A percentile compares a stretch with the other conserved stretches of the same genome.
Conservation (phyloP, 805 yeast genomes). For the Barnettozyma wickerhamii region DNA sequence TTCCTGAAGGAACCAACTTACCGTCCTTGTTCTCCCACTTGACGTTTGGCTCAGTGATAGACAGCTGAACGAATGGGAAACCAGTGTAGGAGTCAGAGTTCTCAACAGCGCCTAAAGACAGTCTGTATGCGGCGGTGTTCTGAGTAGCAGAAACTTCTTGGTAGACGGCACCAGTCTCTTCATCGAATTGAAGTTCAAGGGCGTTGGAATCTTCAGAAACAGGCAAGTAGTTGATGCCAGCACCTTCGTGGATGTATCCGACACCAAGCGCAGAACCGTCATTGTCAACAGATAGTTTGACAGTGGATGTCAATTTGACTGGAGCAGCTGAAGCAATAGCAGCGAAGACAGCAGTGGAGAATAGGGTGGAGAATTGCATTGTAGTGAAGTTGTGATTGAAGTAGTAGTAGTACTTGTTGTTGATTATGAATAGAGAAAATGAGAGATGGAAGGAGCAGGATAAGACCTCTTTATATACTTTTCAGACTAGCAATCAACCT, state of each 20-base stretch:
- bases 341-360: conserved; percentile 1
- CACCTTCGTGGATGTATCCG: conserved; percentile 17
- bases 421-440: too few relatives aligned
- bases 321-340: conserved; percentile 3
- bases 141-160: not conserved
- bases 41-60: conserved; percentile 8
- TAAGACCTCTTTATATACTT: too few relatives aligned
- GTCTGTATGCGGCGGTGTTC: conserved; percentile 2
- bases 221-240: conserved; percentile 18
- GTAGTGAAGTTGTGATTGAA: too few relatives aligned
- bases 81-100: conserved; percentile 1
- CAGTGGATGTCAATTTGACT: not conserved
- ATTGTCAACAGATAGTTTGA: too few relatives aligned
- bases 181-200: conserved; percentile 10
- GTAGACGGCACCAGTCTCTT: conserved; percentile 8
- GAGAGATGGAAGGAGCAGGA: too few relatives aligned
- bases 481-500: too few relatives aligned
- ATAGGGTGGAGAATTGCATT: conserved; percentile 2
- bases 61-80: conserved; percentile 16
- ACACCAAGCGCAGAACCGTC: not conserved
- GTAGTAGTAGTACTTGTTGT: too few relatives aligned
- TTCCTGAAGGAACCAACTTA: conserved; percentile 24
- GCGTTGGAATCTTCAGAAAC: conserved; percentile 6
- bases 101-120: conserved; percentile 8
- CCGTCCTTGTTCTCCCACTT: conserved; percentile 17